These are phyloP conservation scores for Paecilomyces formosus DNA, from an alignment of 2,329 filamentous ascomycete genomes.

Conservation along the genomic window DNA sequence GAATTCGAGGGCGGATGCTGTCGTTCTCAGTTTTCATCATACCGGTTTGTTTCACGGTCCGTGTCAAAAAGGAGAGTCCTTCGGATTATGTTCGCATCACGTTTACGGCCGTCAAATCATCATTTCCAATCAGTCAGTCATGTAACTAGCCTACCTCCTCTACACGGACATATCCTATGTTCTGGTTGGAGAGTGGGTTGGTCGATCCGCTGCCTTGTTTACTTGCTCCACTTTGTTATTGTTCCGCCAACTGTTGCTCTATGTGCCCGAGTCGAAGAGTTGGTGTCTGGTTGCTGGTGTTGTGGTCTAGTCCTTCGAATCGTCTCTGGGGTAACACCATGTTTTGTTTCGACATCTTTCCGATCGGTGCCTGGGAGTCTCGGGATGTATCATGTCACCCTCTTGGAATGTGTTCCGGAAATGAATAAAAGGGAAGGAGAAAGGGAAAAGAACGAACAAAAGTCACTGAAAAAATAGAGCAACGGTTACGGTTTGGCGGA, in stretches of 20 bases:
- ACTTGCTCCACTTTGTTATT: neutral
- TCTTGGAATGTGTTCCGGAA: neutral
- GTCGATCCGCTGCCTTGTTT: neutral
- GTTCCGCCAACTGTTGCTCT: neutral
- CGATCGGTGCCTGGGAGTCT: neutral
- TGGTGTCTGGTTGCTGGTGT: too few relatives aligned
- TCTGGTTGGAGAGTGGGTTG: neutral
- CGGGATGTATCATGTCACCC: neutral
- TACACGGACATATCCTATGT: constrained; percentile 2
- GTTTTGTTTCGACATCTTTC: neutral
- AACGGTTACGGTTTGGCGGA: neutral
- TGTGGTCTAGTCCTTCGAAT: neutral
- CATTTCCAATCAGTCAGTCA: constrained; percentile 1
- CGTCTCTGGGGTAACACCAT: neutral
- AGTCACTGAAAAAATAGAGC: neutral
- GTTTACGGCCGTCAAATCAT: constrained; percentile 2
- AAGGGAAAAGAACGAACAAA: neutral
- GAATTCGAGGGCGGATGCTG: constrained; percentile 16
- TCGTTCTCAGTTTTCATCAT: constrained; percentile 11
- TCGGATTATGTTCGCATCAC: constrained; percentile 5
- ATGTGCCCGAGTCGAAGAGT: too few relatives aligned
- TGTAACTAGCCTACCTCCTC: constrained; percentile 2
- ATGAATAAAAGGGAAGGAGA: neutral
- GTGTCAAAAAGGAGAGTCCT: constrained; percentile 8
- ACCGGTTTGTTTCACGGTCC: constrained; percentile 6